These are phyloP conservation scores for Astragalus membranaceus DNA, from an alignment of 306 rosid species.

Conservation along the genomic window DNA sequence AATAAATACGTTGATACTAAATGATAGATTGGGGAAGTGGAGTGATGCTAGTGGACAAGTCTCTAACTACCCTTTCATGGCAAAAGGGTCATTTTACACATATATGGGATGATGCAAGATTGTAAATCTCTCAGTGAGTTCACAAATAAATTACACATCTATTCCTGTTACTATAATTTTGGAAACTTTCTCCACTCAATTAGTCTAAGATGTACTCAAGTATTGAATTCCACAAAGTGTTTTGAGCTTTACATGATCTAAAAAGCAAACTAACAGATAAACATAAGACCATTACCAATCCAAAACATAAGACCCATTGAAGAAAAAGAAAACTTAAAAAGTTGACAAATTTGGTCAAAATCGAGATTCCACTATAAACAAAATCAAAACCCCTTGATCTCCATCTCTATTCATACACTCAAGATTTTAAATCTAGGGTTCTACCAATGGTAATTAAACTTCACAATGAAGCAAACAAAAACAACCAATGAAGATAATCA, in stretches of 20 bases:
- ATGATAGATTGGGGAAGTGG: background rate
- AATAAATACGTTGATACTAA: background rate
- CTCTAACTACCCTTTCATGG: background rate
- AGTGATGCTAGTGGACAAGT: background rate
- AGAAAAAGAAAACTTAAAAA: background rate
- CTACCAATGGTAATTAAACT: background rate
- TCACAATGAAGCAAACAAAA: conserved; percentile 7
- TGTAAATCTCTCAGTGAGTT: background rate
- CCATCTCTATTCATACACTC: conserved; percentile 3
- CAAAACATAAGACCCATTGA: background rate
- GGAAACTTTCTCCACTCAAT: background rate
- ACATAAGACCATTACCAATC: conserved; percentile 1
- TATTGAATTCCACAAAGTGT: background rate
- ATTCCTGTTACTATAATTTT: background rate
- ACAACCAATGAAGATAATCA: background rate
- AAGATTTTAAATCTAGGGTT: conserved; percentile 28
- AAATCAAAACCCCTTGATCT: conserved; percentile 2
- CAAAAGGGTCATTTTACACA: background rate
- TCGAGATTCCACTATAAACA: background rate
- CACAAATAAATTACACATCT: conserved; percentile 5
- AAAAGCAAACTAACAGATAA: background rate
- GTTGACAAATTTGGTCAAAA: background rate
- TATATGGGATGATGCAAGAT: background rate
- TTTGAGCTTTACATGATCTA: background rate
- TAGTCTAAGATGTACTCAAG: background rate